These are phyloP conservation scores for Byssoonygena ceratinophila DNA, from an alignment of 2,329 filamentous ascomycete genomes.

Conservation along the genomic window DNA sequence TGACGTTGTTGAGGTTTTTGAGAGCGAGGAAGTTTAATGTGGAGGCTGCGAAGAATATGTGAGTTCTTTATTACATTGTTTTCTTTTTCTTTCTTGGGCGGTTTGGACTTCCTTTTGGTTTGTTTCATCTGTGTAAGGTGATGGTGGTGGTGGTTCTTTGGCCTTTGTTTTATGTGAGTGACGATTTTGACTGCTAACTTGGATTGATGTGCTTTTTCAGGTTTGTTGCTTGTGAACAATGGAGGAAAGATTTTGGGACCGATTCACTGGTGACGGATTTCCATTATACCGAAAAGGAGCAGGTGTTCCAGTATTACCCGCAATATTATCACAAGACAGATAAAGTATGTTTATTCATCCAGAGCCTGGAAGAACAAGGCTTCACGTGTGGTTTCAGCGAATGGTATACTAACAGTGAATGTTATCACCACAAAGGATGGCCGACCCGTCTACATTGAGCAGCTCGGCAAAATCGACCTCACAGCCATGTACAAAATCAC, in stretches of 20 bases:
- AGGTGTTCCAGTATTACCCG: constrained; percentile 85
- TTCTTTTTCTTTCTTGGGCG: background rate
- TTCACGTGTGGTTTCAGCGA: background rate
- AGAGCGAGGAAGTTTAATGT: constrained; percentile 94
- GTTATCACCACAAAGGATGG: constrained; percentile 57
- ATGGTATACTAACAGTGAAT: background rate
- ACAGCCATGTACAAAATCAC: constrained; percentile 87
- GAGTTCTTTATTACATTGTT: constrained; percentile 30
- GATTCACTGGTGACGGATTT: constrained; percentile 71
- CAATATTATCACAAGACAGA: constrained; percentile 92
- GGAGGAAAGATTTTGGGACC: constrained; percentile 77
- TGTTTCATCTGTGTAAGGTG: background rate
- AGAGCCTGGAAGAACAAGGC: background rate
- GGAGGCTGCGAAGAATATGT: constrained; percentile 76
- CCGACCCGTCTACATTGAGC: constrained; percentile 92
- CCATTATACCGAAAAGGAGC: constrained; percentile 73
- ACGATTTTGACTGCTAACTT: background rate
- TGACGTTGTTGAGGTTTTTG: constrained; percentile 87
- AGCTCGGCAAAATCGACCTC: constrained; percentile 86
- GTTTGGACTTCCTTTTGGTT: background rate
- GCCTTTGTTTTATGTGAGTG: background rate
- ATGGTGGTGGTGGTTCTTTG: background rate
- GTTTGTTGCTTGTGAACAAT: constrained; percentile 84
- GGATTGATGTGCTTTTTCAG: constrained; percentile 37
- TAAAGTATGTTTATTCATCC: constrained; percentile 33